Base-by-base conservation (phyloP, 208 protist genomes). In the Wallacemonas rigidus region DNA sequence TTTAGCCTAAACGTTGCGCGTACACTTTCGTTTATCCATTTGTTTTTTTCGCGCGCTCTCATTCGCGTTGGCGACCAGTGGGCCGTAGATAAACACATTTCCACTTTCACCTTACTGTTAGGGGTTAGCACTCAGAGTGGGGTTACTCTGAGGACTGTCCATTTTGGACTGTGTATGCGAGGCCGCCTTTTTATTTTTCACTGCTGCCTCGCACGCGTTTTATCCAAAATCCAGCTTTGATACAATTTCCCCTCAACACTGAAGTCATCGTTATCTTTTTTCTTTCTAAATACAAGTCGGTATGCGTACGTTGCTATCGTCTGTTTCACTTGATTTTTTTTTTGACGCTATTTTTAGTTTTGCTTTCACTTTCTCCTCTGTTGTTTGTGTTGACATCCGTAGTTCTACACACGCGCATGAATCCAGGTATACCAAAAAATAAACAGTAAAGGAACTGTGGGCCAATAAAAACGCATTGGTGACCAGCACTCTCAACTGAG, bases 181-280 rank as follows among this genome's bases (percentile, higher is more conserved):
- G 17, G 17, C 6, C 48, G 54, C 41, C n/a, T n/a, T 70, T 36
- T 73, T 44, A 60, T 72, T 77, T 77, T 51, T 62, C 15, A 1
- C 47, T 56, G 0, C n/a, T 62, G 39, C 62, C 38, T 39, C 54
- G 53, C 60, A 65, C 60, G 36, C 11, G 45, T 26, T 74, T 15
- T 58, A 39, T 57, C 26, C 26, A 26, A 26, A 26, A 26, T 26
- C 26, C 26, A 26, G 26, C 26, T 26, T 26, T 26, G 26, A 26
- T 26, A 26, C 26, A 26, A 26, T 26, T 26, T 26, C 26, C 26
- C 26, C 26, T 26, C 26, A 26, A 26, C 26, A 53, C 62, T 68
- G 7, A 15, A 48, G 17, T n/a, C 57, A 63, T 63, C 57, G 57
- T 63, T 63, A 63, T 7, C 61, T 61, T 71, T 63, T 71, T 71